These are phyloP conservation scores for Pelargonium cotyledonis DNA, from an alignment of 441 rosid species.

Conservation along the genomic window DNA sequence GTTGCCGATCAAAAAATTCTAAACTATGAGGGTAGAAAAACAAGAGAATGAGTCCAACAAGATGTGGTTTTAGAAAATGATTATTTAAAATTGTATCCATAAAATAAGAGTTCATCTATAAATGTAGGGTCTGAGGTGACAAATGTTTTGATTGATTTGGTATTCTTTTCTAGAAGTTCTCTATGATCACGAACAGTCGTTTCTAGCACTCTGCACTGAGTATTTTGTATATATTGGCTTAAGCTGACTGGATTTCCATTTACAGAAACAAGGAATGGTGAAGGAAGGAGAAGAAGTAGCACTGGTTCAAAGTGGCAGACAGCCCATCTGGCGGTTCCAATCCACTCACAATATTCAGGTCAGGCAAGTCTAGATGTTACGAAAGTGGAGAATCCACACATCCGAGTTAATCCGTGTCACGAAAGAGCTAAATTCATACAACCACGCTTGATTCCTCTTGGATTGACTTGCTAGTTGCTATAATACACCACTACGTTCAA, in stretches of 20 bases:
- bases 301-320: constrained; percentile 81
- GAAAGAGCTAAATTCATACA: too few relatives aligned
- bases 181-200: background rate
- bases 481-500: too few relatives aligned
- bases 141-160: background rate
- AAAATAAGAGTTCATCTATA: background rate
- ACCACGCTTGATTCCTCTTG: too few relatives aligned
- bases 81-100: background rate
- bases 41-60: too few relatives aligned
- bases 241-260: constrained; percentile 5
- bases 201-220: background rate
- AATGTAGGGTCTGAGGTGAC: background rate
- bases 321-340: constrained; percentile 93
- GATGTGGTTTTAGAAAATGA: too few relatives aligned
- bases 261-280: constrained; percentile 93
- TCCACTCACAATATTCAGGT: constrained; percentile 96
- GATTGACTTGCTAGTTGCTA: too few relatives aligned
- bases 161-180: background rate
- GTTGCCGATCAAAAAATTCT: too few relatives aligned
- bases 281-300: constrained; percentile 93
- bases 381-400: background rate
- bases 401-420: too few relatives aligned
- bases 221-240: background rate
- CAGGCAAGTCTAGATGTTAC: constrained; percentile 52
- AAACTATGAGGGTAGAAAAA: too few relatives aligned